Base-by-base conservation (phyloP, 1,284 basidiomycete species). In the Ganoderma lucidum region DNA sequence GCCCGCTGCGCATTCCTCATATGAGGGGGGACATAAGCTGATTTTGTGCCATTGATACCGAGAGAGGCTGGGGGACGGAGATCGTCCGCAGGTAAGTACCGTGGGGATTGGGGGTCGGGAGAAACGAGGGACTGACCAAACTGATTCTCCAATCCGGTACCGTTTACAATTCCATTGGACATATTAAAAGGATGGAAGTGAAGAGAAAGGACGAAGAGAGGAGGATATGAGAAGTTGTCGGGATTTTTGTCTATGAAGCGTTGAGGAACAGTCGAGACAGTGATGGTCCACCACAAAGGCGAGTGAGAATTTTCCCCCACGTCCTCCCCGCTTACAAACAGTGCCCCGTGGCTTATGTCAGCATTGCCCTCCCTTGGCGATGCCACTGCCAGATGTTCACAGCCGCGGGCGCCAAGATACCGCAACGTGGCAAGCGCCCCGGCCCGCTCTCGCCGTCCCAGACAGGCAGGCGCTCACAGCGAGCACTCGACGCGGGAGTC, bases 11-110 rank as follows among this genome's bases (percentile, higher is more conserved):
- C 81, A 82, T 84, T 87, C 85, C 93, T 91, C 87, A 95, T 81
- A 84, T 97, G 96, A 80, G 96, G 96, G 77, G 96, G 96, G 76
- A 98, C 93, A 85, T 98, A 98, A 75, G 96, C 90, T 79, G 93
- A 90, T 86, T 92, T 93, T 78, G 81, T 76, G 71, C 83, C 87
- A 81, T 90, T 91, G 81, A 94, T 86, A 79, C 88, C 88, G 79
- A 94, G 90, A 85, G 90, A 87, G 79, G 86, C 87, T 86, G 76
- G 23, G 68, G 12, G 64, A 62, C 63, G 59, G 23, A n/a, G 60
- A 70, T 48, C 70, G 35, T 39, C 35, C 65, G 68, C 70, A 83
- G 55, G 69, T 68, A 45, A 71, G 65, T 42, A 69, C 56, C 32
- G 41, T 45, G 23, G 48, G 59, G 23, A 58, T 53, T 32, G 65